phyloP scores from a whole-genome alignment of 495 filamentous ascomycete genomes.

The Diplogelasinospora grovesii region DNA sequence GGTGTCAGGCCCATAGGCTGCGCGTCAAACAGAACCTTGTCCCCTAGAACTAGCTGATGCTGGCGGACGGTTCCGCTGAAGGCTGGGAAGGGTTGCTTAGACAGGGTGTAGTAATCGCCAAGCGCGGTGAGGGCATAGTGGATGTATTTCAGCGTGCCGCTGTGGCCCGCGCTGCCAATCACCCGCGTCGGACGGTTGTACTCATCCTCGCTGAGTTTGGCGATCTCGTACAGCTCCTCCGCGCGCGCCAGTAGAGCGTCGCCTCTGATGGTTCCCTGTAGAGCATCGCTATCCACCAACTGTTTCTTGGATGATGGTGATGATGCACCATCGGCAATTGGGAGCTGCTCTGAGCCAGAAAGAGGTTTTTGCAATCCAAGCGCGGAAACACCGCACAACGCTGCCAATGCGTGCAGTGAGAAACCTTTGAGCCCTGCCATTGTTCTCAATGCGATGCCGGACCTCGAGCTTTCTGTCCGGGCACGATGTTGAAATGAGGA shows the following conservation, averaged over 20 bases:
- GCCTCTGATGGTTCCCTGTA: slow-evolving; percentile 47
- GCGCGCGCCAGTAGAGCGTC: slow-evolving; percentile 48
- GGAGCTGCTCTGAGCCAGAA: not conserved
- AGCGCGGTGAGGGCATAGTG: slow-evolving; percentile 41
- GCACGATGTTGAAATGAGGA: not conserved
- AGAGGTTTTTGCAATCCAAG: slow-evolving; percentile 6
- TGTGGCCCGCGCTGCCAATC: slow-evolving; percentile 55
- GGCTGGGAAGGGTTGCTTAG: slow-evolving; percentile 53
- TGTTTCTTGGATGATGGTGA: slow-evolving; percentile 17
- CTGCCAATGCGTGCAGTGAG: slow-evolving; percentile 2
- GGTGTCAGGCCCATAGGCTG: slow-evolving; percentile 54
- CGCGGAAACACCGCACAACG: slow-evolving; percentile 5
- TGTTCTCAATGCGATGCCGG: no score
- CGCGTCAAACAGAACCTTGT: slow-evolving; percentile 44
- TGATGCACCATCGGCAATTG: not conserved
- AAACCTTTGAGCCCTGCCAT: slow-evolving; percentile 9
- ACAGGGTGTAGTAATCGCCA: slow-evolving; percentile 52
- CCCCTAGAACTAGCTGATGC: slow-evolving; percentile 48
- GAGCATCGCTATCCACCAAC: slow-evolving; percentile 42
- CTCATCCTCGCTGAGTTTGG: slow-evolving; percentile 44
- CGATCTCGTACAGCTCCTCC: slow-evolving; percentile 50
- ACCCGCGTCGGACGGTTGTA: slow-evolving; percentile 58
- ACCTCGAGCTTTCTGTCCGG: no score
- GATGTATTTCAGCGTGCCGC: slow-evolving; percentile 54
- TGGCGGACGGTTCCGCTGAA: slow-evolving; percentile 52